phyloP scores from a whole-genome alignment of 371 early-diverging fungal species.

The Haplosporangium sp. region DNA sequence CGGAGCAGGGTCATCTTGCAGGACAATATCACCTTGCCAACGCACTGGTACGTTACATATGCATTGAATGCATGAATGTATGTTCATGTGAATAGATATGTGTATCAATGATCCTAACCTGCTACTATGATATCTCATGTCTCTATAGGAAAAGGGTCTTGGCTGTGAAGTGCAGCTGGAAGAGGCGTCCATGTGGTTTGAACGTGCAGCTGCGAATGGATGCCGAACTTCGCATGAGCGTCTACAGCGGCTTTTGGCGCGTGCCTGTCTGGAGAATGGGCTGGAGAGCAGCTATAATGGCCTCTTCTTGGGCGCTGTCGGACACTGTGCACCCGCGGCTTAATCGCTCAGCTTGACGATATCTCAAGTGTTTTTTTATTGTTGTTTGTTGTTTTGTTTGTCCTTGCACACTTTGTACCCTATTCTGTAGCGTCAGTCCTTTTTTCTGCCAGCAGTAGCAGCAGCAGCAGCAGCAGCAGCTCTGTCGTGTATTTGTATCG shows the following conservation, averaged over 20 bases:
- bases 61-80: background rate
- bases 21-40: conserved; percentile 75
- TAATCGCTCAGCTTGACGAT: conserved; percentile 23
- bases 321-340: conserved; percentile 67
- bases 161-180: conserved; percentile 69
- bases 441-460: background rate
- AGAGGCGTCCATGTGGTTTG: conserved; percentile 76
- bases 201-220: conserved; percentile 69
- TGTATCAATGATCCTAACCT: background rate
- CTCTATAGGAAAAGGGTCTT: conserved; percentile 71
- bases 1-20: conserved; percentile 71
- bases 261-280: conserved; percentile 59
- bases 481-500: too few relatives aligned
- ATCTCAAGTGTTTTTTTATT: background rate
- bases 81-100: background rate
- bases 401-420: background rate
- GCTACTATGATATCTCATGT: background rate
- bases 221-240: conserved; percentile 69
- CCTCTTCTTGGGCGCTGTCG: conserved; percentile 59
- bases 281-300: conserved; percentile 55
- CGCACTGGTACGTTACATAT: conserved; percentile 35
- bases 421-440: background rate
- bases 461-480: too few relatives aligned
- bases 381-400: background rate
- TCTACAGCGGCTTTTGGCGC: conserved; percentile 60